phyloP scores from a whole-genome alignment of 2,329 filamentous ascomycete genomes.

The Sordariomycetes sp. region DNA sequence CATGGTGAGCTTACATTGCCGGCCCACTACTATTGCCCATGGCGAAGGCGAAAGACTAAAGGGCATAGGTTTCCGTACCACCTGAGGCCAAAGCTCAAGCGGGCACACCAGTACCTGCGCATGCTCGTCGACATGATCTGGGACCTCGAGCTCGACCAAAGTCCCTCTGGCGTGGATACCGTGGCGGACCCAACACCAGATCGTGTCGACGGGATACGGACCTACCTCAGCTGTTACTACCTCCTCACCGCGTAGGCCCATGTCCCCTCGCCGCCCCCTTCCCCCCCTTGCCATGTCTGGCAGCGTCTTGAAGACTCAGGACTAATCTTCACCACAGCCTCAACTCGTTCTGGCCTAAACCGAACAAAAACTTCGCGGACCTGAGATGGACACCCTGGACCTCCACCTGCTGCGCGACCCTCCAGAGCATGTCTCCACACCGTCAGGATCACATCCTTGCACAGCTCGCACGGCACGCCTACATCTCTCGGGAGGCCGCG shows the following conservation, averaged over 20 bases:
- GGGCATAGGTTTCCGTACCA: slow-evolving; percentile 39
- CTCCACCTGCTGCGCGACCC: slow-evolving; percentile 26
- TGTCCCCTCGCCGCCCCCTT: no score
- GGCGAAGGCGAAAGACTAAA: neutral
- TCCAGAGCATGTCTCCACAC: slow-evolving; percentile 21
- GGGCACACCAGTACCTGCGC: slow-evolving; percentile 33
- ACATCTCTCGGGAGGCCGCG: slow-evolving; percentile 23
- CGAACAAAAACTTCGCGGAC: slow-evolving; percentile 13
- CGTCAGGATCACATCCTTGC: slow-evolving; percentile 27
- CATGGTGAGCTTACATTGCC: slow-evolving; percentile 37
- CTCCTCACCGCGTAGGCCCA: slow-evolving; percentile 26
- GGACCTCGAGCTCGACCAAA: slow-evolving; percentile 34
- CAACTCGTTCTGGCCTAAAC: slow-evolving; percentile 21
- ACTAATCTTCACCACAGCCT: slow-evolving; percentile 16
- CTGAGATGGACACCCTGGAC: slow-evolving; percentile 27
- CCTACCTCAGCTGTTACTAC: slow-evolving; percentile 32
- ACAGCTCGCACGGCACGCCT: slow-evolving; percentile 27
- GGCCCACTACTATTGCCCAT: neutral
- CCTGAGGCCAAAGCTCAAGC: slow-evolving; percentile 34
- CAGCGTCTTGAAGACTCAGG: slow-evolving; percentile 7
- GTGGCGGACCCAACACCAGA: neutral
- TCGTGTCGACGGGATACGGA: slow-evolving; percentile 25
- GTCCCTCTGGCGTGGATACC: slow-evolving; percentile 10
- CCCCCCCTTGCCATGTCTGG: neutral
- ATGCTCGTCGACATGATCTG: slow-evolving; percentile 36